These are phyloP conservation scores for Trichoderma sp. DNA, from an alignment of 2,329 filamentous ascomycete genomes.

Conservation along the genomic window DNA sequence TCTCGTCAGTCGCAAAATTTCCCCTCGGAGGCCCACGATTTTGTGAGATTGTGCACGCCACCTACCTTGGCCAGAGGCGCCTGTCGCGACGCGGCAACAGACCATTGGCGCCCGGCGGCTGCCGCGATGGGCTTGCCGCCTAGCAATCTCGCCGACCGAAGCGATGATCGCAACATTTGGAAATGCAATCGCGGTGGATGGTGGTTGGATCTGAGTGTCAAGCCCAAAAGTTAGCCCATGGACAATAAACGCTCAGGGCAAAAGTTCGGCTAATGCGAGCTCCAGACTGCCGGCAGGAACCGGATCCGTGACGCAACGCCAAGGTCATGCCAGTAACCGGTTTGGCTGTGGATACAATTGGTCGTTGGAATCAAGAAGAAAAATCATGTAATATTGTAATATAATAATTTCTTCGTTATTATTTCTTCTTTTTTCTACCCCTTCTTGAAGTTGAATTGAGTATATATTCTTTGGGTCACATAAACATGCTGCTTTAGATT, in stretches of 20 bases:
- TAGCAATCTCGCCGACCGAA: slow-evolving; percentile 62
- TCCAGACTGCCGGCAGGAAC: slow-evolving; percentile 35
- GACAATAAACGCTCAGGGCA: slow-evolving; percentile 45
- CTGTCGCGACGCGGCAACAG: slow-evolving; percentile 39
- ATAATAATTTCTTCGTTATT: neutral
- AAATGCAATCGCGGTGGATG: slow-evolving; percentile 43
- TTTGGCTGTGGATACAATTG: neutral
- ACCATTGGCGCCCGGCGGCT: slow-evolving; percentile 59
- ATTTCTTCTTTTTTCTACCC: neutral
- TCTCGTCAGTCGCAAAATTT: slow-evolving; percentile 6
- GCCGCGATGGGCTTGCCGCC: slow-evolving; percentile 54
- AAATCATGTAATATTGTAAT: neutral
- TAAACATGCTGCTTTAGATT: neutral
- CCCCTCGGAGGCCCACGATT: neutral
- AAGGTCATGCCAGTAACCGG: neutral
- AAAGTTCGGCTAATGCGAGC: slow-evolving; percentile 45
- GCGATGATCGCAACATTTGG: slow-evolving; percentile 67
- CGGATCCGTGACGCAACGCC: slow-evolving; percentile 35
- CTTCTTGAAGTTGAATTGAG: neutral
- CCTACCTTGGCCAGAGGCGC: slow-evolving; percentile 35
- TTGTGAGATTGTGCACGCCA: slow-evolving; percentile 16
- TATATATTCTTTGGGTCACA: neutral
- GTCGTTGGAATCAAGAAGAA: neutral
- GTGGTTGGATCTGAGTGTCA: slow-evolving; percentile 24
- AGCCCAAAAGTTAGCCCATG: slow-evolving; percentile 28